These are phyloP conservation scores for Barnettozyma siamensis DNA, from an alignment of 805 yeast genomes.

Conservation along the genomic window DNA sequence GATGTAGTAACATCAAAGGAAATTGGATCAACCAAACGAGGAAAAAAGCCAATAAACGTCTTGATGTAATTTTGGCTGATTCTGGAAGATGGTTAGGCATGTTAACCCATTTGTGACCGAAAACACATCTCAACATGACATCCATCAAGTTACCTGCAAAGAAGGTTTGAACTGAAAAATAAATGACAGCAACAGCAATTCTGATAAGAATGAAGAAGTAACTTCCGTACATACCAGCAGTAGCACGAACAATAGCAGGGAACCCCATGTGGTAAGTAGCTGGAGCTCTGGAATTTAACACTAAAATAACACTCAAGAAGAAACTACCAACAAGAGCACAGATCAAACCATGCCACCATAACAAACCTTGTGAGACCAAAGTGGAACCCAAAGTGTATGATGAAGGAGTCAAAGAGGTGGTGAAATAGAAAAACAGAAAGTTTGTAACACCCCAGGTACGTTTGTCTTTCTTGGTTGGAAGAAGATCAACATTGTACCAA, in stretches of 20 bases:
- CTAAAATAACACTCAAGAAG: conserved; percentile 3
- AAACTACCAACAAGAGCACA: conserved; percentile 6
- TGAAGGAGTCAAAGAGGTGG: conserved; percentile 3
- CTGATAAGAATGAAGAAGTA: conserved; percentile 3
- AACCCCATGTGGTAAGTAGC: conserved; percentile 5
- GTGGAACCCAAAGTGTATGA: conserved; percentile 5
- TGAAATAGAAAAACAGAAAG: conserved; percentile 4
- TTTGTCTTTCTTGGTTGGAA: background rate
- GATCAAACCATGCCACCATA: conserved; percentile 6
- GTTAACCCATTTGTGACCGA: conserved; percentile 4
- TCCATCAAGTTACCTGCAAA: conserved; percentile 4
- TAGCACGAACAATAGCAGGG: conserved; percentile 3
- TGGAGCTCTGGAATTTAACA: conserved; percentile 3
- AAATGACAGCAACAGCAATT: conserved; percentile 4
- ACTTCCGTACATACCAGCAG: conserved; percentile 5
- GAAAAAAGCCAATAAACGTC: background rate
- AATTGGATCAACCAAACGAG: conserved; percentile 2
- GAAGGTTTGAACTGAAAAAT: conserved; percentile 3
- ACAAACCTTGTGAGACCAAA: conserved; percentile 1
- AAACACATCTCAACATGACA: conserved; percentile 4
- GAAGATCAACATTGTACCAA: conserved; percentile 3
- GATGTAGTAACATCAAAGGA: conserved; percentile 3
- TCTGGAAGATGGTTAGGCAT: conserved; percentile 2
- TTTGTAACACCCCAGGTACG: conserved; percentile 3
- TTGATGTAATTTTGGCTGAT: background rate